A percentile compares a stretch with the other conserved stretches of the same genome.
Evolutionary conservation across 2,329 filamentous ascomycete species (phyloP).

Genomic region (Tolypocladium inflatum): DNA sequence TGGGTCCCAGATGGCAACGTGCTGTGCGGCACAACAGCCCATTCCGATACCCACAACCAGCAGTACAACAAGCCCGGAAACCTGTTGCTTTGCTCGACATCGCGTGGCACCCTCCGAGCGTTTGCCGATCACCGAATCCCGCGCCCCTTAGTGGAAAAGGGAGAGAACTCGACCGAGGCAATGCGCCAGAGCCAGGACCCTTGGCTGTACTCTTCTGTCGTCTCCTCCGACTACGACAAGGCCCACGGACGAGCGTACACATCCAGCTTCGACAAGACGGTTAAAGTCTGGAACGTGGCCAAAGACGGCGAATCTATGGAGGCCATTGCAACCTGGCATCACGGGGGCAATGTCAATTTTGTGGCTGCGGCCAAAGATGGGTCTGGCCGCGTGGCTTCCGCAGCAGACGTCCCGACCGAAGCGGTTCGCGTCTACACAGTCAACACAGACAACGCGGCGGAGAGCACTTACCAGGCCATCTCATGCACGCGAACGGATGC

Average conservation of each 20-base stretch:
- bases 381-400: conserved; percentile 45
- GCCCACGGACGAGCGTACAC: conserved; percentile 40
- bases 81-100: conserved; percentile 43
- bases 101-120: conserved; percentile 33
- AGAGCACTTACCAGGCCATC: conserved; percentile 26
- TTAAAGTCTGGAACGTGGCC: conserved; percentile 47
- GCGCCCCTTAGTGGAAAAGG: conserved; percentile 41
- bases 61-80: conserved; percentile 60
- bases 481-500: conserved; percentile 30
- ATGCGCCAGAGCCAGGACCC: conserved; percentile 51
- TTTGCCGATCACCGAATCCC: conserved; percentile 48
- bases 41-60: conserved; percentile 54
- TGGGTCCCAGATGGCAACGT: conserved; percentile 48
- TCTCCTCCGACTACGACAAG: conserved; percentile 47
- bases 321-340: conserved; percentile 38
- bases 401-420: conserved; percentile 41
- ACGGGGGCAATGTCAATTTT: conserved; percentile 53
- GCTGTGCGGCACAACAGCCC: conserved; percentile 52
- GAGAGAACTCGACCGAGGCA: conserved; percentile 44
- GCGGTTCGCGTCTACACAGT: conserved; percentile 50
- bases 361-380: conserved; percentile 42
- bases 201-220: conserved; percentile 56
- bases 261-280: conserved; percentile 51
- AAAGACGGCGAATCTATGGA: conserved; percentile 30
- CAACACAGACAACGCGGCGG: conserved; percentile 21